Evolutionary conservation across 2,329 filamentous ascomycete species (phyloP), one percentile per base, ranked within the genome.

Genomic region (Zymoseptoria pseudotritici): DNA sequence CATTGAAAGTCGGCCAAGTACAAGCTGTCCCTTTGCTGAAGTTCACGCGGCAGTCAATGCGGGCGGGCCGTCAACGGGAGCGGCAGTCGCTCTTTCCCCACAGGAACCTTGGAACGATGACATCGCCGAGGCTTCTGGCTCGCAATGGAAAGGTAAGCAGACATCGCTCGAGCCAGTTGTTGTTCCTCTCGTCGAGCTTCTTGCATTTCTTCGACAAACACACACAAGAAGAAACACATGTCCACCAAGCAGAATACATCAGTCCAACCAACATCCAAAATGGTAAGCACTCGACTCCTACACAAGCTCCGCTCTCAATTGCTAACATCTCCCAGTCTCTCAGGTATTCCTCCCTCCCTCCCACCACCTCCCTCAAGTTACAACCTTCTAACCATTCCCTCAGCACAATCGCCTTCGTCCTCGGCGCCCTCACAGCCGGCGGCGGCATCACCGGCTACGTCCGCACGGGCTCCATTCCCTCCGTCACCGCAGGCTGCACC

Each of bases 381-480:
- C 19, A 11, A 19, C 46, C 58, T 54, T 50, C 24, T 57, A 46
- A 26, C 13, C 9, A 17, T 13, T 24, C 46, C 13, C 11, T 50
- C n/a, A 63, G 59, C 62, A 68, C 67, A 59, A 86, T 90, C 71
- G 91, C 93, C 65, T 90, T 87, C 75, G 74, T 89, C 70, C 86
- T 97, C 70, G 90, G 89, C 62, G 81, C 85, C 65, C 81, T 97
- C 61, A 97, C 92, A 60, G 91, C 92, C 56, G 82, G 88, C 59
- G 94, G 94, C 69, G 94, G 94, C 65, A 87, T 90, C 61, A 88
- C 89, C 72, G 94, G 94, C 72, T 99, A 91, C 76, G 80, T 87
- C 52, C 86, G 87, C 73, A 94, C 92, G 0, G 84, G 90, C 61
- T 97, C 92, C 22, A 74, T 96, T 55, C 93, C 93, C 46, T 96